phyloP scores from a whole-genome alignment of 164 flowering plant species.

The Tetrastigma voinierianum region DNA sequence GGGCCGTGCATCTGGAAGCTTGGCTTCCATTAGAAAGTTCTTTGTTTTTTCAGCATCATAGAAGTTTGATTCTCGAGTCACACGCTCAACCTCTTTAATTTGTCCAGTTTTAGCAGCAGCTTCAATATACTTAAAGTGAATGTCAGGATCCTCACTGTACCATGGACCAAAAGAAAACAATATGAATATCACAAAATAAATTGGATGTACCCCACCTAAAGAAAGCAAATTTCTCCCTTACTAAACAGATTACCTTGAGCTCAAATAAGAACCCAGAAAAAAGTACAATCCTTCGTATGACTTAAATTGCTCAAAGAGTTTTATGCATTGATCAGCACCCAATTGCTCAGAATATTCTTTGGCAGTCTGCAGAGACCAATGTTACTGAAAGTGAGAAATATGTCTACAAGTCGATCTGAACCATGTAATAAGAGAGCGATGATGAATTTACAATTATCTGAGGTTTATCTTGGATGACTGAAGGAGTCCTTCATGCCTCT shows the following conservation, averaged over 20 bases:
- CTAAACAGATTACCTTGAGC: constrained; percentile 69
- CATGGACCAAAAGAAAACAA: constrained; percentile 10
- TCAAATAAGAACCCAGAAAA: constrained; percentile 93
- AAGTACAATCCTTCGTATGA: constrained; percentile 98
- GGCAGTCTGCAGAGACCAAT: constrained; percentile 56
- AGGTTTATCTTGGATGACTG: constrained; percentile 86
- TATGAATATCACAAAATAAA: constrained; percentile 6
- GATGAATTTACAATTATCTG: constrained; percentile 81
- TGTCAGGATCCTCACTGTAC: constrained; percentile 97
- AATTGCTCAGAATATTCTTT: constrained; percentile 97
- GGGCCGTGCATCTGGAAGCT: constrained; percentile 99
- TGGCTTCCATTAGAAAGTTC: constrained; percentile 97
- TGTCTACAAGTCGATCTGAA: background rate
- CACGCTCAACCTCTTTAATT: constrained; percentile 97
- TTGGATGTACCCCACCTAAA: background rate
- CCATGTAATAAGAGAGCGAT: background rate
- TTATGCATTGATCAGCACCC: constrained; percentile 93
- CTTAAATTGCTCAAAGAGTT: constrained; percentile 96
- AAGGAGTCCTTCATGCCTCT: constrained; percentile 99
- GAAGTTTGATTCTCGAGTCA: constrained; percentile 96
- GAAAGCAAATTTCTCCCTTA: background rate
- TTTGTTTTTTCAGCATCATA: constrained; percentile 97
- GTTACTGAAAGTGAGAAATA: background rate
- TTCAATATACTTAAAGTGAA: constrained; percentile 98
- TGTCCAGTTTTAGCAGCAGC: constrained; percentile 99